Percentiles rank a stretch among this genome's conserved stretches.
Conservation (phyloP, 2,329 filamentous ascomycete genomes). For the Cladophialophora psammophila region DNA sequence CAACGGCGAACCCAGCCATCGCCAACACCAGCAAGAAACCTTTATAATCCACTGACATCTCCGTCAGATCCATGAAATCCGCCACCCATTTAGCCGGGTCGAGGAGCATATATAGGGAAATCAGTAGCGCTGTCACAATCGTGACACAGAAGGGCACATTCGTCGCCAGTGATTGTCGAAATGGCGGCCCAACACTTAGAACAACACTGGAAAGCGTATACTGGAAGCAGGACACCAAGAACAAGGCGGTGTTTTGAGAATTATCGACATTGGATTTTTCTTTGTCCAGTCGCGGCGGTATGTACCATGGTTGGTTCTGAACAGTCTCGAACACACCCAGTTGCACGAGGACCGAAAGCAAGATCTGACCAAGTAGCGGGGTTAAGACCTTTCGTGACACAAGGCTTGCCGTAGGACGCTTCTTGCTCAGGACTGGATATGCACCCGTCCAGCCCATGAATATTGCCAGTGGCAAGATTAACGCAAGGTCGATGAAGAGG, state of each 20-base stretch:
- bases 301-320: conserved; percentile 82
- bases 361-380: conserved; percentile 87
- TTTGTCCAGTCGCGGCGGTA: conserved; percentile 76
- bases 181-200: conserved; percentile 88
- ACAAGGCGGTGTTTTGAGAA: conserved; percentile 90
- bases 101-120: conserved; percentile 82
- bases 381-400: conserved; percentile 92
- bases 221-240: conserved; percentile 90
- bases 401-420: conserved; percentile 88
- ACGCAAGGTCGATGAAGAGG: conserved; percentile 88
- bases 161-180: conserved; percentile 77
- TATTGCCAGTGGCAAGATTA: conserved; percentile 95
- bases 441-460: conserved; percentile 99
- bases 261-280: conserved; percentile 87
- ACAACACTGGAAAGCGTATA: conserved; percentile 92
- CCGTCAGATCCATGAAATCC: conserved; percentile 84
- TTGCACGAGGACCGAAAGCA: conserved; percentile 79
- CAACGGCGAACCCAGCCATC: conserved; percentile 69
- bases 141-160: conserved; percentile 90
- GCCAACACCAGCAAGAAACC: conserved; percentile 75
- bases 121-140: conserved; percentile 70
- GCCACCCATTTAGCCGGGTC: conserved; percentile 73
- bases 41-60: conserved; percentile 75
- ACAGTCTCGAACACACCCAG: conserved; percentile 76
- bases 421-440: conserved; percentile 76